phyloP scores from a whole-genome alignment of 371 early-diverging fungal species.

The Conidiobolus incongruus region DNA sequence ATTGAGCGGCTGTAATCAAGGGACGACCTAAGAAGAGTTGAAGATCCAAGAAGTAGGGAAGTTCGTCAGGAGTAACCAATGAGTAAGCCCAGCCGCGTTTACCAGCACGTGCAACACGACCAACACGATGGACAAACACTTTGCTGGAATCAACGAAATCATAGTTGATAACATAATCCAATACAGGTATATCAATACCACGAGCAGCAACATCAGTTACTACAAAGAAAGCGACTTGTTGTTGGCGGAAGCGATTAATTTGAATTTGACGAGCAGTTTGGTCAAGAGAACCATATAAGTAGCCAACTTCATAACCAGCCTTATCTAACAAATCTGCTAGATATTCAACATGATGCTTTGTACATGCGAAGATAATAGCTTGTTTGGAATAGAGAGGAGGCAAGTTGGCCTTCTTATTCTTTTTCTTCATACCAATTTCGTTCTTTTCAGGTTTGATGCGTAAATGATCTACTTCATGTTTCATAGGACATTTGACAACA shows the following conservation, averaged over 20 bases:
- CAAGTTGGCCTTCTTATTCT: slow-evolving; percentile 17
- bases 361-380: slow-evolving; percentile 83
- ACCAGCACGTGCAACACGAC: slow-evolving; percentile 94
- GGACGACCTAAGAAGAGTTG: slow-evolving; percentile 73
- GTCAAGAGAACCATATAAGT: slow-evolving; percentile 87
- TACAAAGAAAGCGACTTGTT: slow-evolving; percentile 56
- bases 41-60: slow-evolving; percentile 80
- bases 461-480: slow-evolving; percentile 7
- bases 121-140: slow-evolving; percentile 96
- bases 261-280: slow-evolving; percentile 78
- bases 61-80: slow-evolving; percentile 58
- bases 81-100: slow-evolving; percentile 82
- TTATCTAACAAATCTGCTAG: slow-evolving; percentile 38
- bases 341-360: slow-evolving; percentile 94
- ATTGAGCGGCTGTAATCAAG: slow-evolving; percentile 24
- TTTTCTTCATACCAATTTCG: slow-evolving; percentile 11
- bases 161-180: slow-evolving; percentile 94
- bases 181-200: slow-evolving; percentile 96
- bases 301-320: slow-evolving; percentile 53
- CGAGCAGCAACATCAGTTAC: slow-evolving; percentile 99
- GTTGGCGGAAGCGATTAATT: slow-evolving; percentile 59
- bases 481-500: slow-evolving; percentile 25
- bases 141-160: slow-evolving; percentile 87
- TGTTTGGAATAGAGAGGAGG: slow-evolving; percentile 30
- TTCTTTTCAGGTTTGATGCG: slow-evolving; percentile 20